Base-by-base conservation (phyloP, 805 yeast species). In the Candida tallmaniae region DNA sequence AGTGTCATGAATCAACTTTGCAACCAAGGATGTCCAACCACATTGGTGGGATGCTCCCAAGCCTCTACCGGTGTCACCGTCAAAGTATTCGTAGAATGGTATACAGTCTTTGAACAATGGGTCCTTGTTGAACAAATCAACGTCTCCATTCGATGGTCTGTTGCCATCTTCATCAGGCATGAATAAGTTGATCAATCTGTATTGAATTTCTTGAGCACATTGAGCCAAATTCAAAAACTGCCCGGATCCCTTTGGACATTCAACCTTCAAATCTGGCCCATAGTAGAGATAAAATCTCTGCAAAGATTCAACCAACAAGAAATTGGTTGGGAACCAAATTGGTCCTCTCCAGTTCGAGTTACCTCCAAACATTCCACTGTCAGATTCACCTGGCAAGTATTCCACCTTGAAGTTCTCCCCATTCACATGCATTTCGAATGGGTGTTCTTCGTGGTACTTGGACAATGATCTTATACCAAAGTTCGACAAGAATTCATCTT, bases 311-410 rank as follows among this genome's bases (percentile, higher is more conserved):
- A 88, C 85, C 25, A 88, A 64, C 41, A 88, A 65, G 58, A 88
- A 88, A 51, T 83, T 88, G 9, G 85, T 85, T 14, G 97, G 95
- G 70, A 88, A 87, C 97, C 97, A 88, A 47, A 88, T 87, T 11
- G 97, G 96, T 2, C 97, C 97, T 58, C 97, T 74, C 97, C 97
- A 88, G 60, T 88, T 88, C 15, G 96, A 87, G 57, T 88, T 88
- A 39, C 97, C 97, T 32, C 97, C 97, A 70, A 88, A 88, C 76
- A 89, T 75, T 4, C 95, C 95, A 5, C 94, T 81, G 53, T 86
- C 90, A 19, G 94, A 83, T 52, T 86, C 95, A 20, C 95, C 96
- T 4, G 95, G 82, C 35, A 86, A 72, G 58, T 87, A 86, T 39
- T 74, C 73, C 21, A 86, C 89, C 29, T 68, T 64, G 58, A 80